phyloP scores from a whole-genome alignment of 495 filamentous ascomycete genomes.

The Schizothecium vesticola region DNA sequence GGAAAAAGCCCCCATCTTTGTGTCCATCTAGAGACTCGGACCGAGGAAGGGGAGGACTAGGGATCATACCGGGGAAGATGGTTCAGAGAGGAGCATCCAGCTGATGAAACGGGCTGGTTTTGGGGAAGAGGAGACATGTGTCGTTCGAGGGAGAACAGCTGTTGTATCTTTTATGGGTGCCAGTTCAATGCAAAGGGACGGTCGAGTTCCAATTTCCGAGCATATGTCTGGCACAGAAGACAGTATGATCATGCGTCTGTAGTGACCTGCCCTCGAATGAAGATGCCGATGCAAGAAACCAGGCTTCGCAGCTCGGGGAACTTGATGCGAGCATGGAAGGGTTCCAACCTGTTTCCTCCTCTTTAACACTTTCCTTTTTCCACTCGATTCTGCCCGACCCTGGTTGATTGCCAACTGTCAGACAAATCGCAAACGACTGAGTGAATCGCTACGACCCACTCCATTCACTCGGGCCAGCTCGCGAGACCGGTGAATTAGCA shows the following conservation, averaged over 20 bases:
- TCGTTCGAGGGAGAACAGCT: background rate
- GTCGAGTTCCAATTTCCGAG: background rate
- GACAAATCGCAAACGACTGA: background rate
- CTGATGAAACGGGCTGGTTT: background rate
- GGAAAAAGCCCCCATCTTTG: background rate
- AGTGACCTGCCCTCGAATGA: background rate
- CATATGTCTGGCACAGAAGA: too few relatives aligned
- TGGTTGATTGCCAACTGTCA: background rate
- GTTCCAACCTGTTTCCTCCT: background rate
- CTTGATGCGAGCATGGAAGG: too few relatives aligned
- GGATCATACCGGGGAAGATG: background rate
- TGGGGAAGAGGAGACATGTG: background rate
- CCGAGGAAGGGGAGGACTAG: background rate
- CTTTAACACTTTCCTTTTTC: background rate
- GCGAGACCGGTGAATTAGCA: background rate
- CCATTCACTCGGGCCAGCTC: background rate
- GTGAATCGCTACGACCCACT: background rate
- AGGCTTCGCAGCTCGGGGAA: background rate
- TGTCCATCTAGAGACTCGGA: background rate
- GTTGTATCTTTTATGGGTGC: background rate
- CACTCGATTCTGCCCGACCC: background rate
- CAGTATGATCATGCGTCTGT: too few relatives aligned
- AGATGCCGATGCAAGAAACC: background rate
- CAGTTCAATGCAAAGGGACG: background rate
- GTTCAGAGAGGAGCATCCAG: background rate